Base-by-base conservation (phyloP, 1,284 basidiomycete species). In the Melampsora americana region DNA sequence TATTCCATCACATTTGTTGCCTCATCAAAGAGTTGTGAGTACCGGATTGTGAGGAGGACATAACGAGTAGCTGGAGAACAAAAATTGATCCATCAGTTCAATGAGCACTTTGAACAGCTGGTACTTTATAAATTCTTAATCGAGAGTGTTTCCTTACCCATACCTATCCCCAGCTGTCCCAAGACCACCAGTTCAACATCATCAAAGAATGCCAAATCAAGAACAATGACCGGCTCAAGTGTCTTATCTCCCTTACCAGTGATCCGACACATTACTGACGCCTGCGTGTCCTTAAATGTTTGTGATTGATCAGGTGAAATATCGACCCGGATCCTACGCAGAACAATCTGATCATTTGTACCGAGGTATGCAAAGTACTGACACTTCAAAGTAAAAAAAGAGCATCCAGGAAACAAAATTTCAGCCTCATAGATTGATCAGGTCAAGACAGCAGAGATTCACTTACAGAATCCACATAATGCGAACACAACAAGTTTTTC, bases 141-240 rank as follows among this genome's bases (percentile, higher is more conserved):
- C 35, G 35, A 35, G 35, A 4, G 35, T 35, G 39, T 12, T 35
- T 20, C 50, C 70, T 66, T 23, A 67, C 72, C 56, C 28, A 67
- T 44, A 18, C 65, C 65, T 23, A 32, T 59, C 28, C 65, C 65
- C 35, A 74, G 20, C 65, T 74, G 64, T 16, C 44, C 65, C 32
- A 74, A 61, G 42, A 67, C 35, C 11, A 74, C 65, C 5, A 74
- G 28, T 61, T 74, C 72, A 32, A 60, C 20, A 61, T 67, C 64
- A 61, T 74, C 72, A 42, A 74, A 74, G 56, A 74, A 74, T 20
- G 60, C 65, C 9, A 74, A 11, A 35, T 74, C 72, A 4, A 74
- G 42, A 42, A 67, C 42, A 42, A 46, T 44, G 26, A 74, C 50
- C 14, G 32, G n/a, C 30, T 62, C 28, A 9, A 39, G 61, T n/a